Evolutionary conservation across 2,329 filamentous ascomycete species (phyloP).

Genomic region (Diaporthe ampelina): DNA sequence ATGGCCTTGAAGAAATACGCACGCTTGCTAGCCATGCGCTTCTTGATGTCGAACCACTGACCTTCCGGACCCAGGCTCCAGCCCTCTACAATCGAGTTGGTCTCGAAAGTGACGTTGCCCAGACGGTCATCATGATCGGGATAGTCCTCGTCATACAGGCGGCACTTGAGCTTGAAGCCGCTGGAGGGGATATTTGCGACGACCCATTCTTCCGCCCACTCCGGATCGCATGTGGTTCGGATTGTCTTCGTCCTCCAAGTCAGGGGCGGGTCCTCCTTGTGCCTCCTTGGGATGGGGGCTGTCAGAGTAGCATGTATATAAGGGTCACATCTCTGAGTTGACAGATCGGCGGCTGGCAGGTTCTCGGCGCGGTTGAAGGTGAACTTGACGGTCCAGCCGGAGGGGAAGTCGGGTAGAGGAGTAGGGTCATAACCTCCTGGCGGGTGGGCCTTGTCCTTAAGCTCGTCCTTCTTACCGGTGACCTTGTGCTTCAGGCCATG

Average conservation of each 20-base stretch:
- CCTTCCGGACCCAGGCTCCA: constrained; percentile 78
- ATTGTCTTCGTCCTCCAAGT: constrained; percentile 82
- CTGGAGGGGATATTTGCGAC: constrained; percentile 87
- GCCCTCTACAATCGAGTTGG: constrained; percentile 69
- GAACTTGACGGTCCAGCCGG: constrained; percentile 88
- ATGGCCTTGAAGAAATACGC: constrained; percentile 83
- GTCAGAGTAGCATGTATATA: constrained; percentile 84
- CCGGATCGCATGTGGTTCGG: constrained; percentile 78
- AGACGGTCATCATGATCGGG: constrained; percentile 89
- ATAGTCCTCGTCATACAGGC: constrained; percentile 91
- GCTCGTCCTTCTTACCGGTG: constrained; percentile 53
- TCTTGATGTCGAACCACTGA: constrained; percentile 79
- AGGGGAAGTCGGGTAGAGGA: constrained; percentile 79
- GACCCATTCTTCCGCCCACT: constrained; percentile 89
- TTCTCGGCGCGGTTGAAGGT: constrained; percentile 86
- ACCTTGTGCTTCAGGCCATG: constrained; percentile 52
- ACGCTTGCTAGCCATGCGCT: constrained; percentile 87
- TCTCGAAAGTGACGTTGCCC: constrained; percentile 84
- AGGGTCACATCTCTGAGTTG: constrained; percentile 84
- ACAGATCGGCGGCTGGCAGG: constrained; percentile 85
- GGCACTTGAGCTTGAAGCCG: constrained; percentile 87
- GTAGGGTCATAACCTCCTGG: constrained; percentile 86
- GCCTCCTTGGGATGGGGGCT: constrained; percentile 77
- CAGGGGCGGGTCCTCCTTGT: constrained; percentile 88
- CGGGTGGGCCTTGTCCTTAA: constrained; percentile 64